These are phyloP conservation scores for Cercospora sesami DNA, from an alignment of 2,329 filamentous ascomycete genomes.

Conservation along the genomic window DNA sequence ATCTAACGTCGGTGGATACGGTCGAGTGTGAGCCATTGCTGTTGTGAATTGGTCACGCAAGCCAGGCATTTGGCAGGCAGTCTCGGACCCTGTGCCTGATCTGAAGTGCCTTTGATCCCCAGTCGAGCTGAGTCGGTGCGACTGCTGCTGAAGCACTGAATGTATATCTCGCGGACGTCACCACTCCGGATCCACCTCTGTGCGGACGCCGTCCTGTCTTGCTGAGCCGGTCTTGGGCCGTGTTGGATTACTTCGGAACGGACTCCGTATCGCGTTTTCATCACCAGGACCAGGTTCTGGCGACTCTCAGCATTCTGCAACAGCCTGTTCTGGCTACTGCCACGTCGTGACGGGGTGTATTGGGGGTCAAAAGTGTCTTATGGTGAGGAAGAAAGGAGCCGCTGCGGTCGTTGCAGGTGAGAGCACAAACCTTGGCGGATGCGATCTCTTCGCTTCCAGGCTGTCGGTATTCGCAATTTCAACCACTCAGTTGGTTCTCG, in stretches of 20 bases:
- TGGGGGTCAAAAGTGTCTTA: neutral
- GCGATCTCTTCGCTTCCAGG: neutral
- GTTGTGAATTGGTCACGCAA: neutral
- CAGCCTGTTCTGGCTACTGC: neutral
- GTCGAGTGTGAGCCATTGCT: neutral
- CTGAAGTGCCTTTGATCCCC: neutral
- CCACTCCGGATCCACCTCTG: neutral
- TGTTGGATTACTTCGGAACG: neutral
- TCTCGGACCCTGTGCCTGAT: neutral
- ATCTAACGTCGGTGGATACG: neutral
- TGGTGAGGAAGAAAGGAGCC: neutral
- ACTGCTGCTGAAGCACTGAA: neutral
- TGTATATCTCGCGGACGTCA: neutral
- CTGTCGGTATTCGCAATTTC: constrained; percentile 4
- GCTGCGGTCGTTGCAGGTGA: neutral
- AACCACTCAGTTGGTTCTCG: neutral
- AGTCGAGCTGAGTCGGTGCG: neutral
- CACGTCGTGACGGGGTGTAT: neutral
- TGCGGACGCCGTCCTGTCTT: neutral
- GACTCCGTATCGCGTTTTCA: neutral
- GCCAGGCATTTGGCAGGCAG: neutral
- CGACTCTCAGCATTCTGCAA: neutral
- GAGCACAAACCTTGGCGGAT: neutral
- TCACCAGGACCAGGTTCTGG: neutral
- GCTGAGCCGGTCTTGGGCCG: neutral